Percentiles rank a stretch among this genome's conserved stretches.
phyloP scores from a whole-genome alignment of 2,329 filamentous ascomycete species.

The Pyrenophora seminiperda region DNA sequence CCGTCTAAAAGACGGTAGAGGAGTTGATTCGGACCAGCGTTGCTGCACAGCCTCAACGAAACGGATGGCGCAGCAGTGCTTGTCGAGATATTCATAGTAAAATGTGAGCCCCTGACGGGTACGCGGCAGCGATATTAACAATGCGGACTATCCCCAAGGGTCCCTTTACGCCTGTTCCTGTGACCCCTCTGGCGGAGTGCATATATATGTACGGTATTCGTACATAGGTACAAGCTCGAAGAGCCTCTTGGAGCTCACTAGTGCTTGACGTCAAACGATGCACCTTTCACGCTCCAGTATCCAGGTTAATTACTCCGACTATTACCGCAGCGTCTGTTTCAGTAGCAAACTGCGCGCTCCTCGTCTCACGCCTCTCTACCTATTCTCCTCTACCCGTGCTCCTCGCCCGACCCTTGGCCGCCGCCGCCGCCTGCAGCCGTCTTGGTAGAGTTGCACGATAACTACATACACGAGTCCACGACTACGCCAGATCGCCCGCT shows the following conservation, averaged over 20 bases:
- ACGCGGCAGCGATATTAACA: slow-evolving; percentile 18
- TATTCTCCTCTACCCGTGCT: slow-evolving; percentile 14
- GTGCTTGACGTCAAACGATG: slow-evolving; percentile 21
- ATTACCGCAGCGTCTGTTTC: slow-evolving; percentile 29
- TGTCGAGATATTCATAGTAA: slow-evolving; percentile 32
- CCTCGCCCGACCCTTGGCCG: slow-evolving; percentile 16
- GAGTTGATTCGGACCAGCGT: slow-evolving; percentile 26
- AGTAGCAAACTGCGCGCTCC: slow-evolving; percentile 26
- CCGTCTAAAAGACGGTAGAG: slow-evolving; percentile 17
- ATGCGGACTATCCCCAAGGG: slow-evolving; percentile 13
- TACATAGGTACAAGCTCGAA: slow-evolving; percentile 12
- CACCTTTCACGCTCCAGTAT: slow-evolving; percentile 18
- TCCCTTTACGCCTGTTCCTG: slow-evolving; percentile 17
- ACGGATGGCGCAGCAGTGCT: slow-evolving; percentile 26
- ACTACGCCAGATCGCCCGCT: slow-evolving; percentile 7
- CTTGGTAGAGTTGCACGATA: background rate
- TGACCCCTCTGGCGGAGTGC: slow-evolving; percentile 19
- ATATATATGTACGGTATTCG: too few species aligned
- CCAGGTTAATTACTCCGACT: slow-evolving; percentile 18
- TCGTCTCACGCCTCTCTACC: slow-evolving; percentile 19
- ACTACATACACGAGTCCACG: slow-evolving; percentile 9
- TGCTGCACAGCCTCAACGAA: slow-evolving; percentile 30
- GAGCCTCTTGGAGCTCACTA: slow-evolving; percentile 17
- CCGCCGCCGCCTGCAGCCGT: slow-evolving; percentile 9
- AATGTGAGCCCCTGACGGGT: slow-evolving; percentile 14